These are phyloP conservation scores for Biscogniauxia mediterranea DNA, from an alignment of 2,329 filamentous ascomycete species.

Conservation along the genomic window DNA sequence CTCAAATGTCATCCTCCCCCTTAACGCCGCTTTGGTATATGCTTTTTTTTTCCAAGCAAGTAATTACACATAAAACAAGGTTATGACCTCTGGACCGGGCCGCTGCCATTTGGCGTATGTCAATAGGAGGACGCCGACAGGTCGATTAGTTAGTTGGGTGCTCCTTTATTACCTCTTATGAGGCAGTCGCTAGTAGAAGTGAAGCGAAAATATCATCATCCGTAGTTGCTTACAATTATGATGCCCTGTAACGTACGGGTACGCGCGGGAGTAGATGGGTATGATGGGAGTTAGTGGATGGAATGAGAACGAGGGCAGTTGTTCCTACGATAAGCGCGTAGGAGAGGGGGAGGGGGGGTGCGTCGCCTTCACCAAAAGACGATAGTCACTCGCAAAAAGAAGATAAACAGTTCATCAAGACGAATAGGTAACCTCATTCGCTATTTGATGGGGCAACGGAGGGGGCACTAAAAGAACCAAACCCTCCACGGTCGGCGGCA, in stretches of 20 bases:
- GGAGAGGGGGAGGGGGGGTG: too few relatives aligned
- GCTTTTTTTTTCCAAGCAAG: slow-evolving; percentile 2
- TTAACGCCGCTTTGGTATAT: slow-evolving; percentile 2
- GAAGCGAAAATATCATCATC: neutral
- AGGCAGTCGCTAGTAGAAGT: neutral
- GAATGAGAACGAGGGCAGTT: neutral
- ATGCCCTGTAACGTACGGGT: neutral
- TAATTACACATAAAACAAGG: neutral
- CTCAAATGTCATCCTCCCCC: slow-evolving; percentile 1
- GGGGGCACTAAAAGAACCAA: slow-evolving; percentile 53
- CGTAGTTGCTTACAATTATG: neutral
- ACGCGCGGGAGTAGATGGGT: neutral
- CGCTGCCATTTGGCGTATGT: neutral
- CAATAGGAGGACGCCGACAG: neutral
- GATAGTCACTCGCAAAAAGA: neutral
- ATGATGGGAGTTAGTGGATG: neutral
- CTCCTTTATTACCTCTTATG: neutral
- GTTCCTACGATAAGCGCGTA: neutral
- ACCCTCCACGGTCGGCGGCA: slow-evolving; percentile 56
- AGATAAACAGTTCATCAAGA: neutral
- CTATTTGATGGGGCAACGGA: slow-evolving; percentile 12
- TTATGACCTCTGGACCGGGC: neutral
- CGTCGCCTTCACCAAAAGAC: neutral
- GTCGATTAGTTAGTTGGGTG: neutral
- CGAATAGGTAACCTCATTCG: slow-evolving; percentile 16